Base-by-base conservation (phyloP, 306 rosid genomes). In the Prinsepia uniflora region DNA sequence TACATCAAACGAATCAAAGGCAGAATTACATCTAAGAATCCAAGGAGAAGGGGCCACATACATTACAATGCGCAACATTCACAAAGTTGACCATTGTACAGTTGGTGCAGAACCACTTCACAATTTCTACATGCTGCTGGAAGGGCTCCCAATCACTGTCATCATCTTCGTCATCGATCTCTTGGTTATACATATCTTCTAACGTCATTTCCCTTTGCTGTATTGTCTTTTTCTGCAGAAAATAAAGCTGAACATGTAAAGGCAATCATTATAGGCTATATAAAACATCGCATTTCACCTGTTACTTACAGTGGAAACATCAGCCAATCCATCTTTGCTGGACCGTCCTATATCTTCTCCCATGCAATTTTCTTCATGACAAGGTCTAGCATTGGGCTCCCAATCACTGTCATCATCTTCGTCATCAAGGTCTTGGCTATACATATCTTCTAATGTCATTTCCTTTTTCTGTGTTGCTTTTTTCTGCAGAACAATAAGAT, bases 141-240 rank as follows among this genome's bases (percentile, higher is more conserved):
- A 84, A 36, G 18, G 99, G 99, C 69, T 94, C 97, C 99, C 97
- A 91, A 68, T 94, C 99, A 73, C 87, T 80, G 52, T 91, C 93
- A 10, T 77, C 89, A 0, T 90, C 96, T 0, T 91, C 92, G 0
- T 88, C 92, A 2, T 89, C 92, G 11, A 81, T 44, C 54, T 78
- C 82, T 59, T 84, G 78, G 69, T 76, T 84, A 47, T 81, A 86
- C 84, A 92, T 75, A 62, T 92, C 96, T 84, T 86, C 81, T 50
- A 92, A 82, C 34, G 92, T 90, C 76, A 92, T 64, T 52, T 90
- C 96, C 81, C 77, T 83, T 22, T 78, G 87, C 81, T 69, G 71
- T 61, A 77, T 71, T 0, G 81, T 77, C 86, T 84, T 85, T 75
- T 81, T 88, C 82, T 74, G 79, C 19, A 79, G 60, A 80, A 53